These are phyloP conservation scores for Neoboletus magnificus DNA, from an alignment of 768 basidiomycete species.

Conservation along the genomic window DNA sequence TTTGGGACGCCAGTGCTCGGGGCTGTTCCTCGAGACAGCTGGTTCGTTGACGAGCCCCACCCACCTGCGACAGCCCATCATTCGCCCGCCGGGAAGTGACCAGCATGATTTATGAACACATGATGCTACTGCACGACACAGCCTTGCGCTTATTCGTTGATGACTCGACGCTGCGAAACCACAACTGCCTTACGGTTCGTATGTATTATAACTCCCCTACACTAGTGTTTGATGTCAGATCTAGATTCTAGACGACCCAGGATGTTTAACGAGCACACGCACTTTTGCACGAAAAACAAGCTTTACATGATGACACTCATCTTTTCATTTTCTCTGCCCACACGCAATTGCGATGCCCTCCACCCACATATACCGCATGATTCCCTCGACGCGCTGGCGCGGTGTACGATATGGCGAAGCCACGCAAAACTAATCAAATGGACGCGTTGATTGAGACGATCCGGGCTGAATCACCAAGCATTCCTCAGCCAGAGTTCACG, in stretches of 20 bases:
- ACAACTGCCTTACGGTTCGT: constrained; percentile 14
- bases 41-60: constrained; percentile 2
- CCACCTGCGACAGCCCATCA: background rate
- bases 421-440: background rate
- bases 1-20: constrained; percentile 5
- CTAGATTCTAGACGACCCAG: constrained; percentile 7
- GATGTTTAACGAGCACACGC: background rate
- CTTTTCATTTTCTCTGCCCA: background rate
- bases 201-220: background rate
- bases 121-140: background rate
- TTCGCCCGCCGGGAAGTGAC: background rate
- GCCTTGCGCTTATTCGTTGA: constrained; percentile 4
- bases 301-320: background rate
- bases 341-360: background rate
- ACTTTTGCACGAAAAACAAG: background rate
- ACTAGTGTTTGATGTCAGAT: background rate
- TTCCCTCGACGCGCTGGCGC: constrained; percentile 12
- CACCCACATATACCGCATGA: background rate
- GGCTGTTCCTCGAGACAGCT: constrained; percentile 7
- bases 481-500: background rate
- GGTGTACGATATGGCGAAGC: constrained; percentile 22
- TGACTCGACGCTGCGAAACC: background rate
- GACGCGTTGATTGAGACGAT: background rate
- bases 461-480: background rate
- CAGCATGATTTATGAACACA: background rate